Evolutionary conservation across 306 rosid genomes (phyloP).

Genomic region (Quercus alba): DNA sequence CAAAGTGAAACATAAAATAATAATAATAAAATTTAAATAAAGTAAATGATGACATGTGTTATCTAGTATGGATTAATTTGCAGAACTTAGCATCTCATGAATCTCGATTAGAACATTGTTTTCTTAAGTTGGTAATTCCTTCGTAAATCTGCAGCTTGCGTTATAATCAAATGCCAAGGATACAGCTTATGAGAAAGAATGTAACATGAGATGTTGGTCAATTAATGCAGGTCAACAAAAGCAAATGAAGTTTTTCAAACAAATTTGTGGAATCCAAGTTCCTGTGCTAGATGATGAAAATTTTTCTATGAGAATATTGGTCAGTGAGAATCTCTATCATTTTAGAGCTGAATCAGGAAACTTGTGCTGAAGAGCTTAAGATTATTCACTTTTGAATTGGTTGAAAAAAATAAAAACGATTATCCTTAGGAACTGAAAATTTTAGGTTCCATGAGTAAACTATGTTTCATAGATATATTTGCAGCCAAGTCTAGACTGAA

Average conservation of each 20-base stretch:
- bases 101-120: too few relatives aligned
- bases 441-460: too few relatives aligned
- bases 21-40: not conserved
- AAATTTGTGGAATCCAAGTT: constrained; percentile 54
- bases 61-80: too few relatives aligned
- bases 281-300: constrained; percentile 68
- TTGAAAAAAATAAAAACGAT: not conserved
- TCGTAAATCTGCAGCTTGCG: too few relatives aligned
- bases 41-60: not conserved
- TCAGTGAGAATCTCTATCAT: constrained; percentile 20
- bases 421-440: not conserved
- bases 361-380: not conserved
- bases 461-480: too few relatives aligned
- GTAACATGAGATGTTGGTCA: constrained; percentile 1
- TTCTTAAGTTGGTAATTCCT: too few relatives aligned
- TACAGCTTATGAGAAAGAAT: not conserved
- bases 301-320: constrained; percentile 51
- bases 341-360: not conserved
- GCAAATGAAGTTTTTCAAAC: constrained; percentile 55
- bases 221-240: constrained; percentile 62
- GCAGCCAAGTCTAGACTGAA: not conserved
- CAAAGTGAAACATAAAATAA: not conserved
- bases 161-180: too few relatives aligned
- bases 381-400: not conserved
- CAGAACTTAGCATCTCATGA: too few relatives aligned